Evolutionary conservation across 345 rosid species (phyloP), one percentile per base, ranked within the genome.

Genomic region (Rhizophora mangle): DNA sequence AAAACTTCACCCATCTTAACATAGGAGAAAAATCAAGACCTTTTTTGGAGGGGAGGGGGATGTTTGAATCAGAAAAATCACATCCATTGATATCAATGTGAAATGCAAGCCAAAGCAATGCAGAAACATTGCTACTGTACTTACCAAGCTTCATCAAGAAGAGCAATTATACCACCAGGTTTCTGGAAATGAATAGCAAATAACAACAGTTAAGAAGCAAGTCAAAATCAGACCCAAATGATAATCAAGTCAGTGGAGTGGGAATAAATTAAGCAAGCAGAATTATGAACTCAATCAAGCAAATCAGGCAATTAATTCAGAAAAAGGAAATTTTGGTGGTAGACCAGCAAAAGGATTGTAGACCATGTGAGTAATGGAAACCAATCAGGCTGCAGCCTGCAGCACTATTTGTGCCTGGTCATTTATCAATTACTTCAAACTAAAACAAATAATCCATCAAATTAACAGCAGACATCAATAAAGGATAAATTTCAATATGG

Each of bases 111-210:
- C 31, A 21, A 49, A 70, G n/a, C 24, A 62, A 27, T 22, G 27
- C 8, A 69, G 31, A 32, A 68, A 29, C 26, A 26, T 24, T 71
- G 49, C 21, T 19, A 37, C 26, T 26, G 31, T 52, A 76, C 96
- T 85, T 81, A 95, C 99, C 99, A 95, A 79, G 99, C 99, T 84
- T 95, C 98, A 83, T 95, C 99, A 51, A 95, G 83, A 78, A 95
- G 99, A 71, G 99, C 96, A 64, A 95, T 89, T 77, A 95, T 92
- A 72, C 99, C 99, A 82, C 98, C 99, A 6, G 99, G 98, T 86
- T 95, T 95, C 99, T 95, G 93, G 69, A 89, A 75, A 75, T 51
- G 34, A 56, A 55, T 10, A 72, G 57, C 26, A 69, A 53, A 70
- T 22, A 57, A 24, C 24, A 30, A 66, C 56, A 67, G 46, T 31